These are phyloP conservation scores for Blastocystis sp. DNA, from an alignment of 352 stramenopile species.

Conservation along the genomic window DNA sequence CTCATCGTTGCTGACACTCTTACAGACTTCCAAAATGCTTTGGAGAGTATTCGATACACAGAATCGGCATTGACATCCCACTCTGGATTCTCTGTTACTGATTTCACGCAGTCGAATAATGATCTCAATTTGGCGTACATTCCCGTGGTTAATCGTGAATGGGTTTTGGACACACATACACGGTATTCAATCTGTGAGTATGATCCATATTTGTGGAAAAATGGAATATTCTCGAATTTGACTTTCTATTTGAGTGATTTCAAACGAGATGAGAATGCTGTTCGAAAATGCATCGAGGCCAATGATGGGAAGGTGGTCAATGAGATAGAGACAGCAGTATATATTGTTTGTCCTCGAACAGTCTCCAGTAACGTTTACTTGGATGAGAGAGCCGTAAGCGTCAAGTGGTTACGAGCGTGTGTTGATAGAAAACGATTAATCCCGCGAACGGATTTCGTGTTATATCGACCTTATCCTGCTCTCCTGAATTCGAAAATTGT, in stretches of 20 bases:
- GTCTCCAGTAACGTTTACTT: constrained; percentile 51
- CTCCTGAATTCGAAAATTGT: neutral
- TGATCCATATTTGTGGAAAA: constrained; percentile 4
- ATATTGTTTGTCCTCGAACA: constrained; percentile 37
- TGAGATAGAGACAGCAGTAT: neutral
- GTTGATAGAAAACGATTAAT: constrained; percentile 29
- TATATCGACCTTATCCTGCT: constrained; percentile 20
- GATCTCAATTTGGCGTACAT: neutral
- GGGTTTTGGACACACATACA: constrained; percentile 40
- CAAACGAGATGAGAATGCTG: constrained; percentile 31
- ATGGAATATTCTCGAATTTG: constrained; percentile 52
- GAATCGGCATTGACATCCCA: neutral
- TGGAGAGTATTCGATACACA: neutral
- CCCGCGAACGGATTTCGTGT: neutral
- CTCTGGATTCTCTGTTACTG: neutral
- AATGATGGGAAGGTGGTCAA: constrained; percentile 1
- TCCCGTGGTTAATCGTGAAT: constrained; percentile 31
- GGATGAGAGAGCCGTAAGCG: constrained; percentile 44
- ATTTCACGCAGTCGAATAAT: neutral
- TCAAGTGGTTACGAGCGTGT: constrained; percentile 34
- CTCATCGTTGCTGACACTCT: constrained; percentile 51
- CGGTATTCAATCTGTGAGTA: neutral
- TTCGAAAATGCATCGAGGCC: constrained; percentile 6
- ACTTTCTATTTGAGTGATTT: constrained; percentile 54
- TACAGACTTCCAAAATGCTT: constrained; percentile 4